Percentiles rank a stretch among this genome's conserved stretches.
Evolutionary conservation across 495 filamentous ascomycete genomes (phyloP).

Genomic region (Penicillium silybi): DNA sequence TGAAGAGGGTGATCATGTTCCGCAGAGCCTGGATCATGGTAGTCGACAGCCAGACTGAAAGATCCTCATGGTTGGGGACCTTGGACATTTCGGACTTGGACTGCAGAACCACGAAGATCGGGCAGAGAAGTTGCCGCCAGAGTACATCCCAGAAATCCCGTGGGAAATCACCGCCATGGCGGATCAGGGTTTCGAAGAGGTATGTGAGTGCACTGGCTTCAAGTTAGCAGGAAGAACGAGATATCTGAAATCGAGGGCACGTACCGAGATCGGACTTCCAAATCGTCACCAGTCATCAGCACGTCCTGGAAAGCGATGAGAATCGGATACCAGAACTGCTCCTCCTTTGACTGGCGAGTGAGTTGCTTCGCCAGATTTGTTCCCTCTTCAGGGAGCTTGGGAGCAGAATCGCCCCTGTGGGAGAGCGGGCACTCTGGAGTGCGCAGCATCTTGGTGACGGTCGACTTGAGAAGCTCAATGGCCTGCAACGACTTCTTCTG

Average conservation of each 20-base stretch:
- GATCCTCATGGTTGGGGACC: slow-evolving; percentile 85
- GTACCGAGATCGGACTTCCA: slow-evolving; percentile 82
- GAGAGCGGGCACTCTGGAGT: slow-evolving; percentile 95
- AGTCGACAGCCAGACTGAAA: slow-evolving; percentile 98
- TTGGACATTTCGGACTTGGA: slow-evolving; percentile 95
- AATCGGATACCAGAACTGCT: slow-evolving; percentile 98
- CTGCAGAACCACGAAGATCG: slow-evolving; percentile 96
- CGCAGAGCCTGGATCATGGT: slow-evolving; percentile 98
- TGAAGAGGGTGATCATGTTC: slow-evolving; percentile 98
- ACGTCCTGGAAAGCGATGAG: slow-evolving; percentile 98
- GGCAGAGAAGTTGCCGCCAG: slow-evolving; percentile 93
- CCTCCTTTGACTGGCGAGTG: slow-evolving; percentile 69
- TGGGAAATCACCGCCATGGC: slow-evolving; percentile 88
- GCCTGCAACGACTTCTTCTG: slow-evolving; percentile 97
- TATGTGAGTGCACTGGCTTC: slow-evolving; percentile 76
- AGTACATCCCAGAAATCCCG: slow-evolving; percentile 97
- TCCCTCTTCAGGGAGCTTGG: slow-evolving; percentile 38
- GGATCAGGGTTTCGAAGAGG: slow-evolving; percentile 88
- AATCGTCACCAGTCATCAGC: slow-evolving; percentile 96
- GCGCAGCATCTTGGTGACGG: slow-evolving; percentile 88
- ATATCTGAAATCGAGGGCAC: not conserved
- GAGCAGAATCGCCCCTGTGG: slow-evolving; percentile 42
- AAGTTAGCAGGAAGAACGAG: slow-evolving; percentile 1
- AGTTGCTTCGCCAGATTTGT: slow-evolving; percentile 48
- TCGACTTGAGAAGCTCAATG: slow-evolving; percentile 89